Conservation (phyloP, 257 asterid species). For the Capsicum chinense region DNA sequence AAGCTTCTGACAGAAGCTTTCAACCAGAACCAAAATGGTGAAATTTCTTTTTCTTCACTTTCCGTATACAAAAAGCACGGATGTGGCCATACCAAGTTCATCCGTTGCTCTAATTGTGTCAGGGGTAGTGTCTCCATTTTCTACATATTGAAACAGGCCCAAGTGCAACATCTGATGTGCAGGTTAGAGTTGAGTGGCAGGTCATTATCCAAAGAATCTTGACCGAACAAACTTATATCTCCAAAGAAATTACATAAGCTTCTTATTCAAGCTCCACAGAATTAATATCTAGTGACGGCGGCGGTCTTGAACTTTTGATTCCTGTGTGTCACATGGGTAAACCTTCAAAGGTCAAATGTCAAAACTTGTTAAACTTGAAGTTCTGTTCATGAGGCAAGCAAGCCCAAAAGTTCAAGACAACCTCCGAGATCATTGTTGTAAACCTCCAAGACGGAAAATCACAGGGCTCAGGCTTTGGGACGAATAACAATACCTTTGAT, state of each 20-base stretch:
- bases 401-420: background rate
- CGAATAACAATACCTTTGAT: constrained; percentile 3
- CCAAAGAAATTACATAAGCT: constrained; percentile 9
- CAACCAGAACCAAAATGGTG: too few species aligned
- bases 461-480: background rate
- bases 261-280: background rate
- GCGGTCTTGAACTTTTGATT: background rate
- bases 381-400: background rate
- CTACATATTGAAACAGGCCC: too few species aligned
- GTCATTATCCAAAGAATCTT: background rate
- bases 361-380: background rate
- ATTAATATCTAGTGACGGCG: background rate
- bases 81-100: too few species aligned
- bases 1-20: too few species aligned
- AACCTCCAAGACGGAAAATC: background rate
- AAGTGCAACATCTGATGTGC: background rate
- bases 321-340: background rate
- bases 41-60: too few species aligned
- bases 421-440: background rate
- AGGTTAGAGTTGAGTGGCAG: background rate
- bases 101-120: too few species aligned
- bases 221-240: background rate
- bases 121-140: too few species aligned
- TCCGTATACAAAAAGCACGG: too few species aligned
- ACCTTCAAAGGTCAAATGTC: background rate